phyloP scores from a whole-genome alignment of 495 filamentous ascomycete genomes.

The Penicillium bialowiezense region DNA sequence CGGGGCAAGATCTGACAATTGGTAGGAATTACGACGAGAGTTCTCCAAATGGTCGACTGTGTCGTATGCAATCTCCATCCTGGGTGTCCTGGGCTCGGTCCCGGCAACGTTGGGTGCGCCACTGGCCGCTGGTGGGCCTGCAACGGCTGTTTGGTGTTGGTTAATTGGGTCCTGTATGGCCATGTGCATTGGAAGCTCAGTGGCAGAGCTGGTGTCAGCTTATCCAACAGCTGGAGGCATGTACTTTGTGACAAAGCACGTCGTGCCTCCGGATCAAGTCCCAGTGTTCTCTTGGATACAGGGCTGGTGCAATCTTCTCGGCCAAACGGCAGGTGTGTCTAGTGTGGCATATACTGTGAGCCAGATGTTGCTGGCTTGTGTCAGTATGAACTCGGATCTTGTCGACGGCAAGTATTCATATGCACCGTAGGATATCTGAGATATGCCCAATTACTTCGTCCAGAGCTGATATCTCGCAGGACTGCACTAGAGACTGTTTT shows the following conservation, averaged over 20 bases:
- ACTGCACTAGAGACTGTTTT: slow-evolving; percentile 62
- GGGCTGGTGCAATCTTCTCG: slow-evolving; percentile 62
- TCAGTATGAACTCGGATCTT: slow-evolving; percentile 55
- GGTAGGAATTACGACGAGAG: slow-evolving; percentile 59
- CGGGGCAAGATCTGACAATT: slow-evolving; percentile 5
- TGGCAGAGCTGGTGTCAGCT: slow-evolving; percentile 60
- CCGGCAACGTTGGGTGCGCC: slow-evolving; percentile 66
- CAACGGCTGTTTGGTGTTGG: slow-evolving; percentile 72
- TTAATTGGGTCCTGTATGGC: slow-evolving; percentile 67
- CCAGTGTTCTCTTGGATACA: slow-evolving; percentile 60
- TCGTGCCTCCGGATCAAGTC: slow-evolving; percentile 55
- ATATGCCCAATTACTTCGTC: neutral
- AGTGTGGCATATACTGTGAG: slow-evolving; percentile 56
- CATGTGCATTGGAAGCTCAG: slow-evolving; percentile 63
- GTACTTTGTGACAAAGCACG: slow-evolving; percentile 63
- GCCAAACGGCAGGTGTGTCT: slow-evolving; percentile 57
- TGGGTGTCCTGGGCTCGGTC: slow-evolving; percentile 67
- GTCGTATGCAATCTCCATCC: slow-evolving; percentile 71
- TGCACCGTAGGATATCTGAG: slow-evolving; percentile 35
- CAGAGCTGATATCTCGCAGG: slow-evolving; percentile 33
- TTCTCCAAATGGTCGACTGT: slow-evolving; percentile 74
- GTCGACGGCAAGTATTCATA: slow-evolving; percentile 42
- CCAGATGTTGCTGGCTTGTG: slow-evolving; percentile 57
- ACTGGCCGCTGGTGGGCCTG: slow-evolving; percentile 63
- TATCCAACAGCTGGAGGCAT: slow-evolving; percentile 64